Evolutionary conservation across 2,329 filamentous ascomycete genomes (phyloP), one percentile per base, ranked within the genome.

Genomic region (Calonectria hongkongensis): DNA sequence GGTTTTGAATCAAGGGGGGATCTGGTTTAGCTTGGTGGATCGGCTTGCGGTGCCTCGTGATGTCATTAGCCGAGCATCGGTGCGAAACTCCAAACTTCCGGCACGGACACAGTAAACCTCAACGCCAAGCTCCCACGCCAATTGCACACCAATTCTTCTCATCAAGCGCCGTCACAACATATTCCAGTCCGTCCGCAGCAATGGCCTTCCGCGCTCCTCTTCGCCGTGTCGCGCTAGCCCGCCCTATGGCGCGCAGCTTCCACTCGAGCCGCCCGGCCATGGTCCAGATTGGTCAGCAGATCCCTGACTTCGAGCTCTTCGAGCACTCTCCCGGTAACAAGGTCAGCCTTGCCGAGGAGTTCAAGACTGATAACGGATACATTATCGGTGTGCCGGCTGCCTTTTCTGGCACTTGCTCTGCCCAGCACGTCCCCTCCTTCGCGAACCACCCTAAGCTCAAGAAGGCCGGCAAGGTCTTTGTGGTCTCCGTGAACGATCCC

Each of bases 261-360:
- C 93, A 95, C 86, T 87, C 88, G 75, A 91, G 92, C 43, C 85
- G 89, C 58, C 88, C 88, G 60, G 87, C 87, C 51, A 87, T 91
- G 76, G 94, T 98, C 82, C 90, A 94, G 80, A 92, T 92, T 73
- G 96, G 96, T 81, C 95, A 98, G 84, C 86, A 89, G 77, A 88
- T 98, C 68, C 97, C 96, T 54, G 86, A 92, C 84, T 86, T 96
- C 71, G 92, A 95, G 76, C 92, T 94, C 63, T 90, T 98, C 76
- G 94, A 98, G 86, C 90, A 91, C 85, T 95, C 94, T n/a, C 96
- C 96, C 0, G 95, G 94, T 73, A 97, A 95, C 89, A 97, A 96
- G 86, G 92, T 98, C 84, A 96, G 95, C 85, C 89, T 98, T 72
- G 91, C 94, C 78, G 90, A 93, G 75, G 95, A 97, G 87, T 89